A percentile compares a stretch with the other conserved stretches of the same genome.
Conservation (phyloP, 2,329 filamentous ascomycete genomes). For the Clonostachys byssicola region DNA sequence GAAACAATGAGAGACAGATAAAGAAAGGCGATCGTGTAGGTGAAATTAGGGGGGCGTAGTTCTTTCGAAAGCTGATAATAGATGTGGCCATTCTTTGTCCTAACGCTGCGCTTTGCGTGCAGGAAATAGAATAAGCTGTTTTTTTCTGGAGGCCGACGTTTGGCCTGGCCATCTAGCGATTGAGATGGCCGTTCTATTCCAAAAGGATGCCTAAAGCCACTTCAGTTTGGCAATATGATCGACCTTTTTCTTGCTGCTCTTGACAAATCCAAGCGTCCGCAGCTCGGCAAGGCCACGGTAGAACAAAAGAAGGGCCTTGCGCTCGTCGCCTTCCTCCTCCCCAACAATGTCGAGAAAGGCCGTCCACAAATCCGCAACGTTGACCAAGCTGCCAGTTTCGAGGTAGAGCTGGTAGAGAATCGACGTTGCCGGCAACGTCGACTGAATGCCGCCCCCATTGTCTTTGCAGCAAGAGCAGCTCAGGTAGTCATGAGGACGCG, state of each 20-base stretch:
- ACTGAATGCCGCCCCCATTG: constrained; percentile 39
- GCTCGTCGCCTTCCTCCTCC: constrained; percentile 36
- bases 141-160: too few species aligned
- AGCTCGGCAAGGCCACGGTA: constrained; percentile 84
- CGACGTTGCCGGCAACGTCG: constrained; percentile 65
- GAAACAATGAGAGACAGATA: too few species aligned
- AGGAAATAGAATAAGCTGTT: too few species aligned
- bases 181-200: background rate
- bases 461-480: constrained; percentile 65
- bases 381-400: constrained; percentile 73
- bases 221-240: constrained; percentile 91
- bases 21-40: too few species aligned
- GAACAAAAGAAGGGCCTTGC: constrained; percentile 68
- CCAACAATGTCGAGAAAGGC: constrained; percentile 66
- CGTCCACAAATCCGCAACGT: constrained; percentile 75
- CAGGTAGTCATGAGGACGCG: constrained; percentile 72
- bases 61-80: too few species aligned
- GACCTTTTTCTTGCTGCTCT: constrained; percentile 83
- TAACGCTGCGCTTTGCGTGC: too few species aligned
- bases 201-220: constrained; percentile 51
- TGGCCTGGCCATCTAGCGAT: too few species aligned
- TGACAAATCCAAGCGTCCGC: constrained; percentile 81
- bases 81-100: too few species aligned
- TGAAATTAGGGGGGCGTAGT: too few species aligned
- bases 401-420: constrained; percentile 77